Percentiles rank a stretch among this genome's conserved stretches.
phyloP scores from a whole-genome alignment of 2,329 filamentous ascomycete genomes.

The Fonsecaea pedrosoi region DNA sequence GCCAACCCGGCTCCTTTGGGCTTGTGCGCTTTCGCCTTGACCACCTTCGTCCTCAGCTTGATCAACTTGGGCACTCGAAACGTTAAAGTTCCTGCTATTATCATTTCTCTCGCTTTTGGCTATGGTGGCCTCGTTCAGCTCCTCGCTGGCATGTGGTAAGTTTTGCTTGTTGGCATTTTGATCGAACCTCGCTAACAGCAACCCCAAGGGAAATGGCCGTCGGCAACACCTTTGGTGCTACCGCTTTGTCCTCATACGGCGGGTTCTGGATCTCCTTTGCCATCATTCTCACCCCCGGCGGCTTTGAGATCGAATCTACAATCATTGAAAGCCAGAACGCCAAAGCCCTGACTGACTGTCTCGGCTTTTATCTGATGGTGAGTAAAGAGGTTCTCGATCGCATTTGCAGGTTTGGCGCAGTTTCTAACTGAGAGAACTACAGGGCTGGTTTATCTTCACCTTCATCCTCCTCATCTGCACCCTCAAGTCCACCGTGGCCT shows the following conservation, averaged over 20 bases:
- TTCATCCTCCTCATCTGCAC: slow-evolving; percentile 76
- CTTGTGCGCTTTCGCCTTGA: slow-evolving; percentile 79
- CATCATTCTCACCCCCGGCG: slow-evolving; percentile 72
- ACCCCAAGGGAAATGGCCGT: slow-evolving; percentile 76
- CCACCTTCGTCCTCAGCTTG: slow-evolving; percentile 77
- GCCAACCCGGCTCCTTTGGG: slow-evolving; percentile 81
- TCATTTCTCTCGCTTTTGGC: slow-evolving; percentile 71
- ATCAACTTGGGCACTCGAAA: slow-evolving; percentile 73
- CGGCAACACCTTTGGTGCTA: slow-evolving; percentile 87
- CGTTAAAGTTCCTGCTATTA: slow-evolving; percentile 68
- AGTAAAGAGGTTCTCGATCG: slow-evolving; percentile 21
- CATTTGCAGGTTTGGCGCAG: not conserved
- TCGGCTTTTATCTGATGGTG: slow-evolving; percentile 75
- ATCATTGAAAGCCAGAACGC: slow-evolving; percentile 44
- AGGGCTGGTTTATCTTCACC: slow-evolving; percentile 85
- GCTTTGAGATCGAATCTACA: slow-evolving; percentile 66
- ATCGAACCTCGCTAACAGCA: not conserved
- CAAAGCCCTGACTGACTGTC: slow-evolving; percentile 62
- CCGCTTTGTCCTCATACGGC: slow-evolving; percentile 79
- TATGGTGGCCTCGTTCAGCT: slow-evolving; percentile 82
- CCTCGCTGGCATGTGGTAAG: slow-evolving; percentile 83
- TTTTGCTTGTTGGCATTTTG: slow-evolving; percentile 27
- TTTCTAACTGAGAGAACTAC: slow-evolving; percentile 27
- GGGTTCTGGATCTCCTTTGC: slow-evolving; percentile 82
- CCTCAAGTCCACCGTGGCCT: slow-evolving; percentile 76